Conservation (phyloP, 192 early-diverging fungal species). For the Chytriomyces hyalinus region DNA sequence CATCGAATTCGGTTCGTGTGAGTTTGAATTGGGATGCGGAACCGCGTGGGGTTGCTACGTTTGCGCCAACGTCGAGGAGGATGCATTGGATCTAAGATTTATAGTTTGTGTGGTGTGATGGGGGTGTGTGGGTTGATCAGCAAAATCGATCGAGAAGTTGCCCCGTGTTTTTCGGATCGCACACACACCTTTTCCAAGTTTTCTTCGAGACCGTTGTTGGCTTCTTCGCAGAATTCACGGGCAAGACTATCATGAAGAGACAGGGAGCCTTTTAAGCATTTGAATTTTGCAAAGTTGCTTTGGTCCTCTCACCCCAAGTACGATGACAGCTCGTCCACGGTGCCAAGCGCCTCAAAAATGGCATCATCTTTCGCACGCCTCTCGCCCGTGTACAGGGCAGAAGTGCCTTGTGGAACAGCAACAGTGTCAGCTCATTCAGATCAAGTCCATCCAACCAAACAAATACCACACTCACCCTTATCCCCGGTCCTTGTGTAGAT, state of each 20-base stretch:
- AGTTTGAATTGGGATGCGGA: slow-evolving; percentile 62
- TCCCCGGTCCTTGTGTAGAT: slow-evolving; percentile 96
- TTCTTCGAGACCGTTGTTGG: slow-evolving; percentile 50
- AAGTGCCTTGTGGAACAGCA: slow-evolving; percentile 63
- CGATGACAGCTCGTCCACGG: slow-evolving; percentile 85
- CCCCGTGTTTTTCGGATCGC: not conserved
- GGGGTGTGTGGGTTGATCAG: not conserved
- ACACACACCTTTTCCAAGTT: slow-evolving; percentile 60
- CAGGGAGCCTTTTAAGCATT: too few relatives aligned
- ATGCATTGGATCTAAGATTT: slow-evolving; percentile 81
- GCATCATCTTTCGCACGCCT: slow-evolving; percentile 84
- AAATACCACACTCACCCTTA: slow-evolving; percentile 68
- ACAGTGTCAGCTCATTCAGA: not conserved
- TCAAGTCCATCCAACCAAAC: too few relatives aligned
- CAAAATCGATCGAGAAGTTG: not conserved
- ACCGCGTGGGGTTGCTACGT: slow-evolving; percentile 83
- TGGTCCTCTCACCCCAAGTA: slow-evolving; percentile 72
- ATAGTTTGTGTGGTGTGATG: slow-evolving; percentile 37
- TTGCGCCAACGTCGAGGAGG: slow-evolving; percentile 89
- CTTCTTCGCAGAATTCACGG: slow-evolving; percentile 61
- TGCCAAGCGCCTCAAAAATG: slow-evolving; percentile 91
- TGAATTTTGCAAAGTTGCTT: too few relatives aligned
- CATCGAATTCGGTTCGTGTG: slow-evolving; percentile 77
- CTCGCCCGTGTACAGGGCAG: slow-evolving; percentile 88
- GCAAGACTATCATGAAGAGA: slow-evolving; percentile 44